These are phyloP conservation scores for Begonia loranthoides DNA, from an alignment of 306 rosid genomes.

Conservation along the genomic window DNA sequence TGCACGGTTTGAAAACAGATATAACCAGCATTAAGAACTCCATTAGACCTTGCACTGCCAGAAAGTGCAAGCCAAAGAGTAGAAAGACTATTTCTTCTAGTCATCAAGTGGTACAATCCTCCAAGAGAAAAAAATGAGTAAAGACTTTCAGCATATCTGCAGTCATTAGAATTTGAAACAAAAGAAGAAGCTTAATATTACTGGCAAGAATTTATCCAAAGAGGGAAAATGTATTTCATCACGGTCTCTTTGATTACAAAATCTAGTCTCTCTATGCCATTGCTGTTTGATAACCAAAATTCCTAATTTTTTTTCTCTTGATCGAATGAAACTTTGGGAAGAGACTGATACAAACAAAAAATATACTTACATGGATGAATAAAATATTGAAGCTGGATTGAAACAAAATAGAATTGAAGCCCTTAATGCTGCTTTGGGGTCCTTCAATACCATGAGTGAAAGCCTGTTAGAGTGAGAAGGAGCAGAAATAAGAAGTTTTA, in stretches of 20 bases:
- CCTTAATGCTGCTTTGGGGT: slow-evolving; percentile 41
- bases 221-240: not conserved
- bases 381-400: slow-evolving; percentile 85
- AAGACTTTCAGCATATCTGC: slow-evolving; percentile 78
- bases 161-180: slow-evolving; percentile 9
- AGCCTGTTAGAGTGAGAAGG: slow-evolving; percentile 33
- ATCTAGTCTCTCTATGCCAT: no score
- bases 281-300: no score
- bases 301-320: no score
- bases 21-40: slow-evolving; percentile 81
- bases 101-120: slow-evolving; percentile 61
- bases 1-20: slow-evolving; percentile 79
- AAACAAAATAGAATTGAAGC: slow-evolving; percentile 90
- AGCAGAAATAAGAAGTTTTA: slow-evolving; percentile 12
- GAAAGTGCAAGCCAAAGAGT: slow-evolving; percentile 58
- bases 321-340: no score
- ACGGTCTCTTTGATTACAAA: no score
- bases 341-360: no score
- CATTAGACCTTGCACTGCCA: slow-evolving; percentile 75
- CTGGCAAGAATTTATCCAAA: not conserved
- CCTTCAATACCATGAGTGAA: slow-evolving; percentile 49
- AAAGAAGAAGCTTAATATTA: not conserved
- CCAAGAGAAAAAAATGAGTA: slow-evolving; percentile 63
- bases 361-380: slow-evolving; percentile 55
- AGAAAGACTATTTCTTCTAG: slow-evolving; percentile 33